Conservation (phyloP, 2,329 filamentous ascomycete species). For the Magnaporthales sp. region DNA sequence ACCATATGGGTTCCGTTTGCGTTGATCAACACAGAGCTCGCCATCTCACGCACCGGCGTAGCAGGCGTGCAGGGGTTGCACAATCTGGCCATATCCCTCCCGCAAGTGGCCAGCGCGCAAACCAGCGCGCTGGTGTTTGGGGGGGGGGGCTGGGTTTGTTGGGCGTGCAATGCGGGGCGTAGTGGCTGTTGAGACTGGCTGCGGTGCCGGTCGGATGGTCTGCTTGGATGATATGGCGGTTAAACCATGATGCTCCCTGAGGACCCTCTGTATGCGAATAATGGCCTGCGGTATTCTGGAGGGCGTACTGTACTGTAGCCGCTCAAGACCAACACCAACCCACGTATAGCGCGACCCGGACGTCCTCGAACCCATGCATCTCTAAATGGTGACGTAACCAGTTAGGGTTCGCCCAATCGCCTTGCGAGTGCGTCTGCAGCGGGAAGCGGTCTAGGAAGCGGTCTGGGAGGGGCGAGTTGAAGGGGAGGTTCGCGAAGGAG, state of each 20-base stretch:
- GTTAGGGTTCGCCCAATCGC: no score
- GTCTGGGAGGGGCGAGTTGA: no score
- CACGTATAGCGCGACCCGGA: no score
- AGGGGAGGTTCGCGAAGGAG: no score
- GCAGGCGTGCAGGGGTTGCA: neutral
- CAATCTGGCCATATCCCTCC: neutral
- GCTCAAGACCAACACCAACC: no score
- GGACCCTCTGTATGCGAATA: neutral
- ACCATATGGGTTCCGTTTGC: neutral
- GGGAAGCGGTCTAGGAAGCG: no score
- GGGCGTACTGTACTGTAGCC: no score
- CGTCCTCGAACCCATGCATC: no score
- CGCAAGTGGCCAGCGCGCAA: neutral
- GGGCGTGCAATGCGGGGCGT: neutral
- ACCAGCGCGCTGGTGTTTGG: neutral
- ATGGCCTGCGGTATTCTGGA: no score
- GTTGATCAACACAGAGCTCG: neutral
- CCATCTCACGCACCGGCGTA: neutral
- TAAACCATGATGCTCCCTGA: neutral
- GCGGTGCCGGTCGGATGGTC: slow-evolving; percentile 2
- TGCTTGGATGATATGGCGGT: neutral
- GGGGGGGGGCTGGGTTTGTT: neutral
- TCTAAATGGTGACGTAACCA: no score
- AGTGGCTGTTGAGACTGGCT: neutral
- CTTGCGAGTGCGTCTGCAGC: no score